Base-by-base conservation (phyloP, 2,329 filamentous ascomycete species). In the Cladobotryum mycophilum region DNA sequence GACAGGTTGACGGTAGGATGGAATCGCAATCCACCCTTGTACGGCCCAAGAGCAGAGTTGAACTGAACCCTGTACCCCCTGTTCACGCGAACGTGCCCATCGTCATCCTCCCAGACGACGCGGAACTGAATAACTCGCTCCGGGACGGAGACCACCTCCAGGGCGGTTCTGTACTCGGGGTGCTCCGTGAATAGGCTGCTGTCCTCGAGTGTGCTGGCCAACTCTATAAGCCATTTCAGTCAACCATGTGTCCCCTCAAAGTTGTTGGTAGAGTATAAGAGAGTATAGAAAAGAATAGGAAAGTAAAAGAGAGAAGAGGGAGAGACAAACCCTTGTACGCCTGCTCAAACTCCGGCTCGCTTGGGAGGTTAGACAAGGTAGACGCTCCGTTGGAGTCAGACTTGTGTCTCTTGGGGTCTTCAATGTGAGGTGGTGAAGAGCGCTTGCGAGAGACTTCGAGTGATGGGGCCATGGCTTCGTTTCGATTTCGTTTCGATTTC, bases 111-210 rank as follows among this genome's bases (percentile, higher is more conserved):
- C 93, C 93, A 97, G 67, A 88, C 84, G 52, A 99, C 90, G 61
- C 93, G 86, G 85, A 99, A 99, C 75, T 97, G 91, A 70, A 97
- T 88, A 67, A 96, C 73, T 59, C 93, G 90, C 82, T 99, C 93
- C 51, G 93, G 93, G 66, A 97, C 84, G 61, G 92, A 84, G 68
- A 85, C 85, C 62, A 99, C 84, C 67, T 87, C 79, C 61, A 97
- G 86, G 53, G 92, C 93, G 63, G 84, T 95, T 73, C 84, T 85
- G 84, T 93, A 96, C 73, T 96, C 90, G 61, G 92, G 93, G 76
- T 95, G 84, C 77, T 95, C 86, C 71, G 91, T 70, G 80, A 97
- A 97, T 60, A 99, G 86, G 56, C 85, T 84, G 73, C 87, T 93
- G 79, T 91, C 84, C 76, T 97, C 90, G 67, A 99, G 89, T 56